Percentiles rank a stretch among this genome's conserved stretches.
Conservation (phyloP, 1,284 basidiomycete genomes). For the Malassezia sp. region DNA sequence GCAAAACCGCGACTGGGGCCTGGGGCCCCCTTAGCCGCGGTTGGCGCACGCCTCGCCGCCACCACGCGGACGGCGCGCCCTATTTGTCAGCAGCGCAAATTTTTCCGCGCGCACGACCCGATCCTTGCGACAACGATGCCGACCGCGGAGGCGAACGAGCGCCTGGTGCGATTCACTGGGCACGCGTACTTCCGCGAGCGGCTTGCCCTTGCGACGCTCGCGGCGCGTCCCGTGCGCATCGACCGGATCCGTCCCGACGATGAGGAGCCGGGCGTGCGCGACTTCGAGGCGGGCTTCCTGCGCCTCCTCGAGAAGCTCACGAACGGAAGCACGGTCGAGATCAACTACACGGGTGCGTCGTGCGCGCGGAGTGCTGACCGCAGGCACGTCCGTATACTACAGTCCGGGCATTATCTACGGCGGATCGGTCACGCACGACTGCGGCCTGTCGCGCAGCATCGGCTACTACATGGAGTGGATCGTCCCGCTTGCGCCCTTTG, state of each 20-base stretch:
- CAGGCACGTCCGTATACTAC: slow-evolving; percentile 54
- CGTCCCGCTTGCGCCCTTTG: slow-evolving; percentile 79
- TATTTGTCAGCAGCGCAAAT: slow-evolving; percentile 8
- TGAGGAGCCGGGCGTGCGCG: slow-evolving; percentile 83
- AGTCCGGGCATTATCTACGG: slow-evolving; percentile 86
- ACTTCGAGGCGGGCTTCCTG: slow-evolving; percentile 85
- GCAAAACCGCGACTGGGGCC: no score
- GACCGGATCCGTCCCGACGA: slow-evolving; percentile 82
- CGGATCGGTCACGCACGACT: slow-evolving; percentile 71
- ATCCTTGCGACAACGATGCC: slow-evolving; percentile 1
- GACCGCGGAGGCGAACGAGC: slow-evolving; percentile 6
- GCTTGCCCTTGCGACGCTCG: slow-evolving; percentile 73
- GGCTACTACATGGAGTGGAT: slow-evolving; percentile 91
- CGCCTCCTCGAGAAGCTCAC: slow-evolving; percentile 81
- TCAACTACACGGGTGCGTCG: slow-evolving; percentile 76
- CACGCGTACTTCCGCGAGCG: slow-evolving; percentile 76
- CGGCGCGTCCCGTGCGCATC: slow-evolving; percentile 73
- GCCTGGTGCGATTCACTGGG: slow-evolving; percentile 56
- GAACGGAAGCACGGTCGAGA: slow-evolving; percentile 90
- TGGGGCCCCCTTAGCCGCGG: no score
- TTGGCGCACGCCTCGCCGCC: no score
- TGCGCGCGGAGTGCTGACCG: no score
- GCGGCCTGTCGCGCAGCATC: slow-evolving; percentile 70
- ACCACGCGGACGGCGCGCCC: no score
- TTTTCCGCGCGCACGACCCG: slow-evolving; percentile 8